These are phyloP conservation scores for Telfairia occidentalis DNA, from an alignment of 331 rosid species.

Conservation along the genomic window DNA sequence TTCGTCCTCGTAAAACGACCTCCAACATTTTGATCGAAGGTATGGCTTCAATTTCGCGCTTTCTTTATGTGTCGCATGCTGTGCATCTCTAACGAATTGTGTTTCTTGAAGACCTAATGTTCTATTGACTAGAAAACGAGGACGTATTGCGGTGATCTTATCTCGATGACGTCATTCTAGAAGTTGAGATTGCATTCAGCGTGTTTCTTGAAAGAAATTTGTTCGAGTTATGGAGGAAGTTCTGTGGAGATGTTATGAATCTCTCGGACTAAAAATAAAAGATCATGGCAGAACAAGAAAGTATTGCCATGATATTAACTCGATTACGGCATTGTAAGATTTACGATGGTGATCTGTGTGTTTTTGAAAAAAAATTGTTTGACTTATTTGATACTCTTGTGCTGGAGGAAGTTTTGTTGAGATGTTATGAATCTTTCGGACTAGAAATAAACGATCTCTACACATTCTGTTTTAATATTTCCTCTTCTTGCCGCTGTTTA, in stretches of 20 bases:
- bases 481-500: neutral
- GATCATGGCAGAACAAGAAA: neutral
- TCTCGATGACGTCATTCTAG: neutral
- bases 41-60: neutral
- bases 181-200: neutral
- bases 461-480: neutral
- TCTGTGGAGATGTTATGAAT: neutral
- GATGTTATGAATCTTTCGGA: neutral
- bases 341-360: neutral
- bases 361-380: neutral
- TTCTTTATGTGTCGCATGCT: neutral
- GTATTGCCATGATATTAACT: neutral
- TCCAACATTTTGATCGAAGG: neutral
- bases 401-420: neutral
- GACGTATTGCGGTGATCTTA: neutral
- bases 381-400: neutral
- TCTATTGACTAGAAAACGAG: neutral
- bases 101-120: conserved; percentile 4
- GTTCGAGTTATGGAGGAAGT: neutral
- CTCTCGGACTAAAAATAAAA: neutral
- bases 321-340: neutral
- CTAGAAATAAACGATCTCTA: neutral
- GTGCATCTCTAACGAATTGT: neutral
- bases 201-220: neutral
- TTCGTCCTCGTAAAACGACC: neutral